phyloP scores from a whole-genome alignment of 257 asterid species.

The Solanum chilense region DNA sequence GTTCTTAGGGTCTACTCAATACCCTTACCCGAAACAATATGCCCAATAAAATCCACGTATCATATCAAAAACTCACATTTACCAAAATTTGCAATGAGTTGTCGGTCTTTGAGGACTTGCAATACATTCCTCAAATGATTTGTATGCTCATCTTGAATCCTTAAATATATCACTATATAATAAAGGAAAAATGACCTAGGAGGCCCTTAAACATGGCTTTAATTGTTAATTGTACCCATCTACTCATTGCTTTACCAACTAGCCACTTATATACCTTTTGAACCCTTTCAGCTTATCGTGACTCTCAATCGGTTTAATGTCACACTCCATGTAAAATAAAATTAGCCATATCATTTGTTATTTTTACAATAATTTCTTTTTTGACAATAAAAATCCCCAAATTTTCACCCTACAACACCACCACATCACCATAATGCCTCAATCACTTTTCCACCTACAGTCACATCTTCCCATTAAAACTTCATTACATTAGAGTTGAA shows the following conservation, averaged over 20 bases:
- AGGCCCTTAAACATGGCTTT: accelerated
- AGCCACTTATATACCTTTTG: not conserved
- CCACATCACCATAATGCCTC: not conserved
- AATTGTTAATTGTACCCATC: not conserved
- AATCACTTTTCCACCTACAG: not conserved
- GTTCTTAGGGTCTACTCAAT: too few relatives aligned
- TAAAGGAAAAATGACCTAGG: not conserved
- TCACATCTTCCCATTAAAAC: not conserved
- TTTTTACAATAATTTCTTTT: too few relatives aligned
- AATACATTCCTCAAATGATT: too few relatives aligned
- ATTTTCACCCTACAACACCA: not conserved
- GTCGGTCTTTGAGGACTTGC: too few relatives aligned
- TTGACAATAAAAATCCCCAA: not conserved
- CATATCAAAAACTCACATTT: too few relatives aligned
- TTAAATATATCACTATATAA: too few relatives aligned
- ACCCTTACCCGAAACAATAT: too few relatives aligned
- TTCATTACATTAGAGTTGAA: not conserved
- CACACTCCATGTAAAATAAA: not conserved
- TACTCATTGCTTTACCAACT: not conserved
- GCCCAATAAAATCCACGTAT: too few relatives aligned
- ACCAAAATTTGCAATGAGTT: too few relatives aligned
- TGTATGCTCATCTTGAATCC: too few relatives aligned
- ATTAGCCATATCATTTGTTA: not conserved
- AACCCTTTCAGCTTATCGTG: not conserved
- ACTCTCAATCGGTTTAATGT: not conserved